Conservation (phyloP, 2,329 filamentous ascomycete species). For the Torrubiella hemipterigena region DNA sequence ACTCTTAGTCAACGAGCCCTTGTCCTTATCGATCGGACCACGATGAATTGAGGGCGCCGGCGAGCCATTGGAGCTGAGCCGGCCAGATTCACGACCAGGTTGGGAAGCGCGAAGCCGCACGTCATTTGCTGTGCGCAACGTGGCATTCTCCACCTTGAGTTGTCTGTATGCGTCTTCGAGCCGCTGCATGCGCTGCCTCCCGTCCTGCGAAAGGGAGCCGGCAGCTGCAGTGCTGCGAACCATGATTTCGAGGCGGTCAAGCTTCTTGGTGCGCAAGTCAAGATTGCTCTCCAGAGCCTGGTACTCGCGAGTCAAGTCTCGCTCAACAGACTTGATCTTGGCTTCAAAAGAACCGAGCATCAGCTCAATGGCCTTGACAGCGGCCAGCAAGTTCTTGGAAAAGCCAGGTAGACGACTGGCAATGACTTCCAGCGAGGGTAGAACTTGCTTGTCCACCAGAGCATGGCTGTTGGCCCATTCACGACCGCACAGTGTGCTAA, state of each 20-base stretch:
- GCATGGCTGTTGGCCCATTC: constrained; percentile 90
- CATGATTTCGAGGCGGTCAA: constrained; percentile 76
- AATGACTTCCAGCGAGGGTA: constrained; percentile 78
- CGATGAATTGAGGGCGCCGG: constrained; percentile 42
- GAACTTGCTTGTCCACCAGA: constrained; percentile 71
- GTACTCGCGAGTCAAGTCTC: constrained; percentile 84
- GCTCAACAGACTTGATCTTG: constrained; percentile 75
- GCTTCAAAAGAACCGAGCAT: constrained; percentile 67
- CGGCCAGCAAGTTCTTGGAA: constrained; percentile 76
- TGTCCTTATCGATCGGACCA: constrained; percentile 34
- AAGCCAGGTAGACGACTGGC: constrained; percentile 78
- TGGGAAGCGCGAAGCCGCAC: constrained; percentile 37
- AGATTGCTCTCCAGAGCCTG: constrained; percentile 73
- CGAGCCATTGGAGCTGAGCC: constrained; percentile 28
- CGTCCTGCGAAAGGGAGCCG: constrained; percentile 29
- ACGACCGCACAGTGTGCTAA: constrained; percentile 73
- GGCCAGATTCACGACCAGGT: constrained; percentile 18
- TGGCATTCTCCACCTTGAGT: constrained; percentile 55
- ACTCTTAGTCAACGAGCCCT: constrained; percentile 17
- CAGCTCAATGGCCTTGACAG: constrained; percentile 76
- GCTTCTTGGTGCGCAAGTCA: constrained; percentile 67
- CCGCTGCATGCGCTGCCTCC: constrained; percentile 35
- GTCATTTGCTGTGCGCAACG: constrained; percentile 53
- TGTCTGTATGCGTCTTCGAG: constrained; percentile 50
- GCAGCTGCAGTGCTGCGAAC: constrained; percentile 53